Conservation (phyloP, 805 yeast species). For the Candida anglica region DNA sequence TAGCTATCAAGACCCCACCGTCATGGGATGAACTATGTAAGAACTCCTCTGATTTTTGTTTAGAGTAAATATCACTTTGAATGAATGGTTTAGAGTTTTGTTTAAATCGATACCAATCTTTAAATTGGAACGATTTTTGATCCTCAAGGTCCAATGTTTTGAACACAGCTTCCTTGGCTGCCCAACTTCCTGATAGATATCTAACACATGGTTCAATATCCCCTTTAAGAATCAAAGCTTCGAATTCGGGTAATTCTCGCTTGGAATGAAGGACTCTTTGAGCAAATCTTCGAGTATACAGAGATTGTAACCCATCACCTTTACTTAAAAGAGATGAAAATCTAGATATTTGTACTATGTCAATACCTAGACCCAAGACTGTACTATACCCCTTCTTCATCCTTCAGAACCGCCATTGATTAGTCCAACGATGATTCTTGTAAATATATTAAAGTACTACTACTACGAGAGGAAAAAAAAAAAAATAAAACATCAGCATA, state of each 20-base stretch:
- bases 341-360: conserved; percentile 46
- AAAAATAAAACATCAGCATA: too few species aligned
- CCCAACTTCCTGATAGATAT: conserved; percentile 60
- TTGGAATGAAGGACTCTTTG: conserved; percentile 48
- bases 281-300: conserved; percentile 35
- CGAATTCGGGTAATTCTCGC: conserved; percentile 36
- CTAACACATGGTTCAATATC: conserved; percentile 22
- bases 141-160: conserved; percentile 49
- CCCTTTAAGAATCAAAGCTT: conserved; percentile 5
- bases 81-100: conserved; percentile 43
- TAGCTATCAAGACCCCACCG: conserved; percentile 52
- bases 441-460: too few species aligned
- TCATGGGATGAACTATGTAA: conserved; percentile 63
- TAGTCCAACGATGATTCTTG: too few species aligned
- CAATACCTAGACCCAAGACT: conserved; percentile 52
- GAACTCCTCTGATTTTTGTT: conserved; percentile 43
- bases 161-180: conserved; percentile 69
- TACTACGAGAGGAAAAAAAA: too few species aligned
- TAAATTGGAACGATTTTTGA: conserved; percentile 53
- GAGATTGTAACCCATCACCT: conserved; percentile 16
- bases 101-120: conserved; percentile 52
- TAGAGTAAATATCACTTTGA: conserved; percentile 22
- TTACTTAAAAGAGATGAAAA: conserved; percentile 38
- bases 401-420: too few species aligned
- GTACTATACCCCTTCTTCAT: too few species aligned